These are phyloP conservation scores for Crithidia mellificae DNA, from an alignment of 208 protist genomes.

Conservation along the genomic window DNA sequence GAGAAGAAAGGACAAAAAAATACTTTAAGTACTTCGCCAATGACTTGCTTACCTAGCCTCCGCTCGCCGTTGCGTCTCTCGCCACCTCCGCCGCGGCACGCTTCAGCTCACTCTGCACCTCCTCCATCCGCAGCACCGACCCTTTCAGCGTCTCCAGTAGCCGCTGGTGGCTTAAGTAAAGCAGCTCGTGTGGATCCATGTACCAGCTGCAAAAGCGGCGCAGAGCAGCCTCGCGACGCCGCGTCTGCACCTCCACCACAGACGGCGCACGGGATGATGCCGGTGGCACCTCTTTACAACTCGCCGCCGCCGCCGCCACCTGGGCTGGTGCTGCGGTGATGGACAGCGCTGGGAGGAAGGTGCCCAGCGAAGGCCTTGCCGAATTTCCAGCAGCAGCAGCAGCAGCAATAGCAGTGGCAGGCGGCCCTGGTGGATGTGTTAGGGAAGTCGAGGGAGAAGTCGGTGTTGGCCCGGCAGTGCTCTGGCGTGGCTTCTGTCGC, in stretches of 20 bases:
- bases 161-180: constrained; percentile 75
- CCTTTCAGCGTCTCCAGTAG: constrained; percentile 60
- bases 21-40: background rate
- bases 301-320: too few relatives aligned
- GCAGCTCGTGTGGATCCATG: constrained; percentile 72
- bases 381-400: background rate
- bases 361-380: background rate
- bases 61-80: background rate
- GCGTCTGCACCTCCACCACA: background rate
- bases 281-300: too few relatives aligned
- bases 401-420: background rate
- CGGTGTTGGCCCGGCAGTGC: background rate
- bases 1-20: background rate
- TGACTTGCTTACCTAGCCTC: background rate
- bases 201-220: constrained; percentile 71
- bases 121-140: constrained; percentile 64
- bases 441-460: too few relatives aligned
- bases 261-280: too few relatives aligned
- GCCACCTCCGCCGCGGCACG: constrained; percentile 24
- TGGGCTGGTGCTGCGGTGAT: too few relatives aligned
- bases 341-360: too few relatives aligned
- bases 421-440: too few relatives aligned
- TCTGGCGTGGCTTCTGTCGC: background rate
- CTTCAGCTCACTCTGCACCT: constrained; percentile 65
- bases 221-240: constrained; percentile 19